A percentile compares a stretch with the other conserved stretches of the same genome.
phyloP scores from a whole-genome alignment of 2,329 filamentous ascomycete genomes.

The Colletotrichum eleusines region DNA sequence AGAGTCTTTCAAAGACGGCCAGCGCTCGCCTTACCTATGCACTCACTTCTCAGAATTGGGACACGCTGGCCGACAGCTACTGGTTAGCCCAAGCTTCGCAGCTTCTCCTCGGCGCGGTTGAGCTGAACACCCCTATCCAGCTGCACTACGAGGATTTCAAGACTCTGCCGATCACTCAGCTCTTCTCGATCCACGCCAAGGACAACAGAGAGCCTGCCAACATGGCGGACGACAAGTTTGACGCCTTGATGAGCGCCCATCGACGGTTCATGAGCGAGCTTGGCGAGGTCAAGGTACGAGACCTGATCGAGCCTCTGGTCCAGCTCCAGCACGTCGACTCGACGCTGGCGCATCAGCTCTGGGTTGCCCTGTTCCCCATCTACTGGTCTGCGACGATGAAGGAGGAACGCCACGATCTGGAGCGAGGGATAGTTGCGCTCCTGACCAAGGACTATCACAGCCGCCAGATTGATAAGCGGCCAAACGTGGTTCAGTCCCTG shows the following conservation, averaged over 20 bases:
- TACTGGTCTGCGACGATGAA: conserved; percentile 90
- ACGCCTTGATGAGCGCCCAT: conserved; percentile 81
- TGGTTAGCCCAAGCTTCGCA: conserved; percentile 98
- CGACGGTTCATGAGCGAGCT: conserved; percentile 87
- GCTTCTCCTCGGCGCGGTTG: conserved; percentile 89
- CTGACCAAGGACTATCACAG: conserved; percentile 96
- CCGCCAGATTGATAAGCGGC: conserved; percentile 92
- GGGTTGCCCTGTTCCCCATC: conserved; percentile 91
- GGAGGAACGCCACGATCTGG: conserved; percentile 90
- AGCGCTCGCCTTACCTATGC: conserved; percentile 91
- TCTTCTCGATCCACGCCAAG: conserved; percentile 79
- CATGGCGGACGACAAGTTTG: conserved; percentile 86
- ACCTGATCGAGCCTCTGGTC: conserved; percentile 88
- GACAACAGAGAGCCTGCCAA: conserved; percentile 73
- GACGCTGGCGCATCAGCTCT: conserved; percentile 86
- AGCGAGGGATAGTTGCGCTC: conserved; percentile 89
- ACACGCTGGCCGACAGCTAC: conserved; percentile 92
- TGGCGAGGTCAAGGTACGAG: conserved; percentile 86
- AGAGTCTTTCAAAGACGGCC: conserved; percentile 91
- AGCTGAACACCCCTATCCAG: conserved; percentile 83
- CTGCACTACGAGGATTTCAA: conserved; percentile 88
- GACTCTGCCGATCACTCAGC: conserved; percentile 77
- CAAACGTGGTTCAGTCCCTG: conserved; percentile 94
- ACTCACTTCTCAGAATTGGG: conserved; percentile 94
- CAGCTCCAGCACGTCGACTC: conserved; percentile 93